Evolutionary conservation across 257 asterid species (phyloP).

Genomic region (Capsicum baccatum): DNA sequence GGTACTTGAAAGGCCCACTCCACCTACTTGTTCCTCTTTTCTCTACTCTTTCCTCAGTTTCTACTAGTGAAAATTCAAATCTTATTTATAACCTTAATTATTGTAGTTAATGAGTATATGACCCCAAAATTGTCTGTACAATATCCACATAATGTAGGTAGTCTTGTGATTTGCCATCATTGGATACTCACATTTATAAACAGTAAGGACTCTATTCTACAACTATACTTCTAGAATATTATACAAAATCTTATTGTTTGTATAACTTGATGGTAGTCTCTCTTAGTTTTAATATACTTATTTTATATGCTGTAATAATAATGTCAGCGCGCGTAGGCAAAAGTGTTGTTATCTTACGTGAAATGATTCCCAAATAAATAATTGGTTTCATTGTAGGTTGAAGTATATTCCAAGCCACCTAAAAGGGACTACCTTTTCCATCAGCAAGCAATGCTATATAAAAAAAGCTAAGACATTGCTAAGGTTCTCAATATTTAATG

Average conservation of each 20-base stretch:
- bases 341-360: neutral
- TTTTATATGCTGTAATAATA: neutral
- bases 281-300: too few relatives aligned
- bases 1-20: neutral
- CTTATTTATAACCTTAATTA: neutral
- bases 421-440: constrained; percentile 30
- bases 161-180: neutral
- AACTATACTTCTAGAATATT: neutral
- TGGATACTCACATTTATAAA: neutral
- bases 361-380: neutral
- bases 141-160: too few relatives aligned
- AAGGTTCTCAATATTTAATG: neutral
- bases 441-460: constrained; percentile 38
- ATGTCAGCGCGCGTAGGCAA: neutral
- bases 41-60: neutral
- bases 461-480: constrained; percentile 17
- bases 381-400: constrained; percentile 16
- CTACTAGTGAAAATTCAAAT: neutral
- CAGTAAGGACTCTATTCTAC: neutral
- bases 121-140: too few relatives aligned
- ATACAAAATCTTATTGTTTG: neutral
- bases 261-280: too few relatives aligned
- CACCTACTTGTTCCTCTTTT: neutral
- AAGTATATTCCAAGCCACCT: constrained; percentile 46
- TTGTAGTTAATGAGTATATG: neutral